These are phyloP conservation scores for Colletotrichum liriopes DNA, from an alignment of 2,329 filamentous ascomycete genomes.

Conservation along the genomic window DNA sequence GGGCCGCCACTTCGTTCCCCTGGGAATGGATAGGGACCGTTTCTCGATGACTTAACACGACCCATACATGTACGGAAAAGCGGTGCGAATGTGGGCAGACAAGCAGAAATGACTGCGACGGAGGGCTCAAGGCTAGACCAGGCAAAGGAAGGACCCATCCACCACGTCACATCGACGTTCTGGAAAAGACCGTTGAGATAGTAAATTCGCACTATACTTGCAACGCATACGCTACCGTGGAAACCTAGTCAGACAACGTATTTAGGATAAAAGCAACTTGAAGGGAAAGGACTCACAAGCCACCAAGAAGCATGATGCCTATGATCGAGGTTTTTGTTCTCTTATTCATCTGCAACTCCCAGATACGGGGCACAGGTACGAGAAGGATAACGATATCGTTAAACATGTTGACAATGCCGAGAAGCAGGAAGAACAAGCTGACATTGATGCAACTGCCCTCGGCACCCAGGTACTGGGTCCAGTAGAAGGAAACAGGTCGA, in stretches of 20 bases:
- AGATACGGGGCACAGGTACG: conserved; percentile 36
- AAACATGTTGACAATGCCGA: conserved; percentile 32
- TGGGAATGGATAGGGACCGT: conserved; percentile 7
- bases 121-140: conserved; percentile 60
- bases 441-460: conserved; percentile 26
- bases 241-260: background rate
- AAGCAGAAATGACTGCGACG: conserved; percentile 56
- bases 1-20: background rate
- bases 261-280: background rate
- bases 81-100: conserved; percentile 56
- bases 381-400: conserved; percentile 40
- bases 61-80: conserved; percentile 35
- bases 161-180: conserved; percentile 30
- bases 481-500: conserved; percentile 27
- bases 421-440: conserved; percentile 25
- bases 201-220: conserved; percentile 24
- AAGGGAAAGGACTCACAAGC: conserved; percentile 27
- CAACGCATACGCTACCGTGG: conserved; percentile 10
- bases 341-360: conserved; percentile 35
- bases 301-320: conserved; percentile 33
- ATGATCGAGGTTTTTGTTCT: conserved; percentile 30
- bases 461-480: conserved; percentile 29
- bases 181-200: conserved; percentile 22
- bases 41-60: background rate
- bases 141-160: conserved; percentile 46